Evolutionary conservation across 2,329 filamentous ascomycete genomes (phyloP), one percentile per base, ranked within the genome.

Genomic region (Grosmannia huntii): DNA sequence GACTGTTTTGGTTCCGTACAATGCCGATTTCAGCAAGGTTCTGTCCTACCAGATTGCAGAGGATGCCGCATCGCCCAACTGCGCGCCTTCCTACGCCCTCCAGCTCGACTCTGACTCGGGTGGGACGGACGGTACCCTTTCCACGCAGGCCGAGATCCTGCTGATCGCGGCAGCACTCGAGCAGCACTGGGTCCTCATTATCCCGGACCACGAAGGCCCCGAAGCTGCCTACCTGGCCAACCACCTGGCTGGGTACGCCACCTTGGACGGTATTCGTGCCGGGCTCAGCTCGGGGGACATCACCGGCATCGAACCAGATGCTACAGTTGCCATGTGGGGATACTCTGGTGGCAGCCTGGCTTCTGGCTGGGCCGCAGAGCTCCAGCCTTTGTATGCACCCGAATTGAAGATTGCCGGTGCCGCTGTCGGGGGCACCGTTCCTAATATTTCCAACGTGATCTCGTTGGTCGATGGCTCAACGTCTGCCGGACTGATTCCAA

Each of bases 311-410:
- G n/a, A 25, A 14, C 16, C 62, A 11, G 63, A 67, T 9, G 68
- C 75, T 0, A 67, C 62, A 3, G 66, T 75, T 44, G 70, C 71
- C 3, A 66, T 80, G 57, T 81, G 77, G 77, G 77, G 77, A 5
- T 80, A 79, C 63, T 77, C 73, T 5, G 77, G 77, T 6, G 77
- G 77, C 19, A 70, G 71, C 19, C 59, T 79, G 44, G 74, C 75
- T 1, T 72, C 67, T 5, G 73, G 71, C 50, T 78, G 71, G 71
- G 76, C 76, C 1, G 71, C 73, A 16, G 73, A 77, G 60, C 62
- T 79, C 49, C 72, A 76, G 59, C 65, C 67, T 1, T 63, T 64
- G 11, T 79, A 79, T 61, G 77, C 76, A 0, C 73, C 75, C 2
- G 75, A 78, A 55, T 62, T 79, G 76, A 4, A 27, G 3, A 31